Evolutionary conservation across 2,329 filamentous ascomycete species (phyloP), one percentile per base, ranked within the genome.

Genomic region (Ophiostoma triangulosporum): DNA sequence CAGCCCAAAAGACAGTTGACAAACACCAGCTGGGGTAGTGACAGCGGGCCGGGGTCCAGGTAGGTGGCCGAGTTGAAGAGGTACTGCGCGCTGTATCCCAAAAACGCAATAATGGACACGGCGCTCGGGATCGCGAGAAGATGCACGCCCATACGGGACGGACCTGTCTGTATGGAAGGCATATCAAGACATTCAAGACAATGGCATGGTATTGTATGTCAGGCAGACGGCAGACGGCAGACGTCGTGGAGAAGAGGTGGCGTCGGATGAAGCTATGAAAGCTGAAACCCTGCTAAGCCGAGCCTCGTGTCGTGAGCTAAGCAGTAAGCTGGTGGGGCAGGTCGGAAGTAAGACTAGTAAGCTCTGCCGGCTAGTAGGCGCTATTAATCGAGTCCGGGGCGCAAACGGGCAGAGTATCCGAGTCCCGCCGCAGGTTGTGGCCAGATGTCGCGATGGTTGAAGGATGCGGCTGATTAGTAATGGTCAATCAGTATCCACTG

Each of bases 81-180:
- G 64, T 73, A 76, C 68, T 91, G 87, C 4, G 86, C 84, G 49
- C 78, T 76, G 69, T 84, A 88, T 57, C 80, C 78, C 3, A 90
- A 75, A 63, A 88, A 86, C 52, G 69, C 63, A 56, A 90, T 84
- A 14, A 91, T 69, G 7, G 73, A 53, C 58, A 80, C 80, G 45
- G 86, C 84, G 55, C 73, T 76, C 14, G 84, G 84, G n/a, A 89
- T 77, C 55, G 84, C 83, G 51, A 88, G 70, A 50, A 68, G 65
- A 62, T 76, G 73, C 56, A 80, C 69, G 65, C 62, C 69, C 65
- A 56, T 68, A 64, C 61, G 65, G 64, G 63, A 70, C 58, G 66
- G 66, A 36, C 65, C 66, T 22, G 66, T 66, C 48, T 60, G 54
- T 32, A 54, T 52, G 50, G 56, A 54, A 22, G 50, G 54, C 60